Evolutionary conservation across 169 alveolate genomes (phyloP), one percentile per base, ranked within the genome.

Genomic region (Cryptosporidium sp.): DNA sequence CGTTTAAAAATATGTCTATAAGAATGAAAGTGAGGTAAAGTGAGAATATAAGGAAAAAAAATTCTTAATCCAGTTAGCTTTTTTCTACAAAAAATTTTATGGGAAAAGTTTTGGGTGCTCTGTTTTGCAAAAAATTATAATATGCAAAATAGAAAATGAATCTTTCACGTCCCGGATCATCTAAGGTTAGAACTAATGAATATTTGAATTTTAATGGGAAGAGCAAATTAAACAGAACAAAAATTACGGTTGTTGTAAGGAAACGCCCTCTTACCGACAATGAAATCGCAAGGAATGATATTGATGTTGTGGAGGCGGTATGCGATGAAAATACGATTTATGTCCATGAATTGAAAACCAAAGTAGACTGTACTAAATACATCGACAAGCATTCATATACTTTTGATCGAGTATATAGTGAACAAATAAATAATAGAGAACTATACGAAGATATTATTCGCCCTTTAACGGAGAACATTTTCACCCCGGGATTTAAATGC

Each of bases 401-500:
- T 0, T 97, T 97, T 71, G 99, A 97, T 91, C 93, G 96, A 62
- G 96, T 95, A 7, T 97, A 94, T 91, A 96, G 93, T 51, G 97
- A 95, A 55, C 91, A 92, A 26, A 95, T 97, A 12, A 92, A 96
- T 37, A 97, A 96, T 91, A 92, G 94, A 62, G 94, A 92, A 84
- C 93, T 96, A 16, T 97, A 96, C 86, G 92, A 93, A 73, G 97
- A 94, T 85, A 93, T 95, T 65, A 96, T 97, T 37, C 95, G 95
- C 71, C 99, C 99, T 14, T 89, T 98, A 69, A 97, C 97, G 26
- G 95, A 95, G 69, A 97, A 97, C 23, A 97, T 98, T n/a, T 98
- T 97, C 91, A 89, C 94, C 61, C 94, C 92, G 45, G 96, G 96
- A 65, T 96, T 97, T 52, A 97, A 96, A 86, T 96, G 98, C 75